Evolutionary conservation across 2,329 filamentous ascomycete genomes (phyloP).

Genomic region (Pseudopithomyces maydicus): DNA sequence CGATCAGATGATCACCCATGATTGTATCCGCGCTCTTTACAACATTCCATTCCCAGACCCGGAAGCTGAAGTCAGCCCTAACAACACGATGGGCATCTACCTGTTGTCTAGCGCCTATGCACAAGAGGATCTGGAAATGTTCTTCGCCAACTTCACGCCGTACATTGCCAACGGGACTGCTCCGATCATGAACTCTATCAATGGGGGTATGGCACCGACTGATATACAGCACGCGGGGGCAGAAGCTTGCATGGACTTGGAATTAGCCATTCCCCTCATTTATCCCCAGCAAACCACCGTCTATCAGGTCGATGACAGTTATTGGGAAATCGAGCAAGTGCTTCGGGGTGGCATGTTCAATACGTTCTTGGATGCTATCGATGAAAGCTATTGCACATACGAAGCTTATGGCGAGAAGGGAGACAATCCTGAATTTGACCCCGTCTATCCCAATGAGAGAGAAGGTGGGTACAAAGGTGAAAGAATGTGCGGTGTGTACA

Average conservation of each 20-base stretch:
- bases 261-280: constrained; percentile 17
- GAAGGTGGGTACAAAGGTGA: constrained; percentile 57
- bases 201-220: constrained; percentile 44
- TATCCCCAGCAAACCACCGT: constrained; percentile 18
- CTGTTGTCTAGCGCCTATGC: constrained; percentile 55
- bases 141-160: constrained; percentile 53
- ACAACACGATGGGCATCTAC: constrained; percentile 6
- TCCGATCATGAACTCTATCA: constrained; percentile 55
- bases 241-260: constrained; percentile 18
- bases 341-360: constrained; percentile 2
- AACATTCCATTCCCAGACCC: constrained; percentile 29
- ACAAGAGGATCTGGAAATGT: constrained; percentile 55
- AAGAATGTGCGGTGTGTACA: constrained; percentile 54
- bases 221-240: not conserved
- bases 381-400: constrained; percentile 52
- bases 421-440: constrained; percentile 55
- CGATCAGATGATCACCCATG: constrained; percentile 61
- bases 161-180: constrained; percentile 49
- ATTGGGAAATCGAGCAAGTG: constrained; percentile 8
- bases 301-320: constrained; percentile 18
- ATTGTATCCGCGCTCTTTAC: constrained; percentile 52
- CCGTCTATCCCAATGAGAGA: constrained; percentile 55
- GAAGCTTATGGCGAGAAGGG: constrained; percentile 55
- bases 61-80: not conserved
- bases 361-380: constrained; percentile 7